A percentile compares a stretch with the other conserved stretches of the same genome.
phyloP scores from a whole-genome alignment of 2,329 filamentous ascomycete genomes.

The Xylariales sp. region DNA sequence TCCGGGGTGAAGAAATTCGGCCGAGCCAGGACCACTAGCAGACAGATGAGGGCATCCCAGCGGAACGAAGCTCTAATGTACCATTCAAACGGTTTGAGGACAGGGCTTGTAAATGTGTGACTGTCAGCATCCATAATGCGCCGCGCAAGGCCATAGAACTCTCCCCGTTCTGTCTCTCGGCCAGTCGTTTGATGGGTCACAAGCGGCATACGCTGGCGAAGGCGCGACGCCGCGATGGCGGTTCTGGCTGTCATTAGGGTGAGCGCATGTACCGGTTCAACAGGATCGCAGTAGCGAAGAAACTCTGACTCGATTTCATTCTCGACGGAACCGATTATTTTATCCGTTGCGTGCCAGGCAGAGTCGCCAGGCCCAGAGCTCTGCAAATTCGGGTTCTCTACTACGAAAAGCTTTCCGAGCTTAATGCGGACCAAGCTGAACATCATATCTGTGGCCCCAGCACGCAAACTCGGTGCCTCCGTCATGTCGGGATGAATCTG shows the following conservation, averaged over 20 bases:
- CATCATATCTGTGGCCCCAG: conserved; percentile 28
- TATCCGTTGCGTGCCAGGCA: not conserved
- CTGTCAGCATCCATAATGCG: not conserved
- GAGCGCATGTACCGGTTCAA: not conserved
- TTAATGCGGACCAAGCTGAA: conserved; percentile 32
- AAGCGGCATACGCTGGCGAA: not conserved
- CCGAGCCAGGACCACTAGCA: not conserved
- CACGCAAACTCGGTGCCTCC: conserved; percentile 20
- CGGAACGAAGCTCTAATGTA: not conserved
- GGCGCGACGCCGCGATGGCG: not conserved
- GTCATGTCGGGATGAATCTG: conserved; percentile 31
- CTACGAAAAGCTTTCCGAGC: not conserved
- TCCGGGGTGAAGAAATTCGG: not conserved
- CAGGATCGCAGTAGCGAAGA: not conserved
- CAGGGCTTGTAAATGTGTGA: not conserved
- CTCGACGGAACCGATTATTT: not conserved
- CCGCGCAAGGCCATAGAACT: not conserved
- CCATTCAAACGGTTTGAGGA: not conserved
- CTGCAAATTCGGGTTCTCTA: not conserved
- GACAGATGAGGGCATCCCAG: not conserved
- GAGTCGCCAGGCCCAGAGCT: not conserved
- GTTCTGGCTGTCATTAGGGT: not conserved
- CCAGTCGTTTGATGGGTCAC: not conserved
- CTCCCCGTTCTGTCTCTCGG: not conserved
- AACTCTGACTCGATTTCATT: not conserved